Conservation (phyloP, 1,139 yeast species). For the Pichia sp. region DNA sequence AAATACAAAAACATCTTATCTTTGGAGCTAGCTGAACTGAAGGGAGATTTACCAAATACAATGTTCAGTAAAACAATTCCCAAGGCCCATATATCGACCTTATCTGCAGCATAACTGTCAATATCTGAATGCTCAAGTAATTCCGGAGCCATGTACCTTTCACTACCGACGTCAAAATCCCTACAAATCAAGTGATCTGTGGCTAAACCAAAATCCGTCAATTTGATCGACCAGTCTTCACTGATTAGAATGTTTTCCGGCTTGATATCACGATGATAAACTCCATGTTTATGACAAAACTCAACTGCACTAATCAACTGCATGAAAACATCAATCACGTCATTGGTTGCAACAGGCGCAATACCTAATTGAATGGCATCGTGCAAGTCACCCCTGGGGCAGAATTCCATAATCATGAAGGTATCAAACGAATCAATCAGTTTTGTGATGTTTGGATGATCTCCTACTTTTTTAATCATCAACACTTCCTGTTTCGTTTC, state of each 20-base stretch:
- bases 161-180: constrained; percentile 91
- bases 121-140: constrained; percentile 52
- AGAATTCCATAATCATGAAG: constrained; percentile 77
- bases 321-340: constrained; percentile 63
- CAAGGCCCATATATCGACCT: constrained; percentile 88
- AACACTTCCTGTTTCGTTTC: constrained; percentile 78
- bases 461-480: constrained; percentile 63
- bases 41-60: constrained; percentile 88
- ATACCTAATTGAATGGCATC: constrained; percentile 81
- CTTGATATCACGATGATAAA: constrained; percentile 80
- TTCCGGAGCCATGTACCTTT: constrained; percentile 97
- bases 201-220: constrained; percentile 96
- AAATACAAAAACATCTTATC: constrained; percentile 86
- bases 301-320: constrained; percentile 76
- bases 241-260: constrained; percentile 93
- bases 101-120: constrained; percentile 70
- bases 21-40: constrained; percentile 70
- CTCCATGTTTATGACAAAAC: constrained; percentile 63
- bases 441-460: constrained; percentile 54
- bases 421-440: constrained; percentile 74
- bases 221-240: constrained; percentile 90
- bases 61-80: constrained; percentile 82
- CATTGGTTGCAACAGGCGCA: constrained; percentile 72
- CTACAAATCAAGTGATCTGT: constrained; percentile 54
- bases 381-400: constrained; percentile 86